Evolutionary conservation across 2,329 filamentous ascomycete genomes (phyloP).

Genomic region (Monilinia vaccinii-corymbosi): DNA sequence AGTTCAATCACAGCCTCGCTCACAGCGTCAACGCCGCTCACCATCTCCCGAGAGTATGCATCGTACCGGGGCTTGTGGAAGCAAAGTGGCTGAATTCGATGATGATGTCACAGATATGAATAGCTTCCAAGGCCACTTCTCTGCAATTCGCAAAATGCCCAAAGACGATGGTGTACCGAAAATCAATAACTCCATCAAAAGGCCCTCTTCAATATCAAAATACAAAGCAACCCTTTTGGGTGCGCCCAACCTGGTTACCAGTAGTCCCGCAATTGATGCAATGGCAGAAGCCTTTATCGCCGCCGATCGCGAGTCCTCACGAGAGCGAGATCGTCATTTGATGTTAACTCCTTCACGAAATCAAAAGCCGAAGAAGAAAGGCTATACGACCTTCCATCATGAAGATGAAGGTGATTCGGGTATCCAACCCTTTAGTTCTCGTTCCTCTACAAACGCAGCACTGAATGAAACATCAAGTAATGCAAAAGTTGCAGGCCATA

Average conservation of each 20-base stretch:
- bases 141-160: not conserved
- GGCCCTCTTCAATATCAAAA: slow-evolving; percentile 13
- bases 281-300: slow-evolving; percentile 42
- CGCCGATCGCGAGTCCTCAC: slow-evolving; percentile 32
- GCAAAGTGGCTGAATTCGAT: slow-evolving; percentile 14
- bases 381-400: not conserved
- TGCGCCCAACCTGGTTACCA: slow-evolving; percentile 7
- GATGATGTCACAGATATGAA: slow-evolving; percentile 12
- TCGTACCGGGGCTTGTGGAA: not conserved
- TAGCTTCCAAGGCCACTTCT: slow-evolving; percentile 19
- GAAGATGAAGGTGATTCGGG: not conserved
- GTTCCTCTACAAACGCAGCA: slow-evolving; percentile 17
- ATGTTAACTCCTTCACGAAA: slow-evolving; percentile 23
- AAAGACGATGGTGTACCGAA: slow-evolving; percentile 10
- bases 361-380: not conserved
- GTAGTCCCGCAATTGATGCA: slow-evolving; percentile 36
- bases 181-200: slow-evolving; percentile 11
- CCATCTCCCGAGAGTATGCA: slow-evolving; percentile 16
- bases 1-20: not conserved
- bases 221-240: slow-evolving; percentile 16
- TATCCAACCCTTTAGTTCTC: not conserved
- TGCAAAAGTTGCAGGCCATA: not conserved
- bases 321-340: slow-evolving; percentile 10
- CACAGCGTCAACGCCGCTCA: slow-evolving; percentile 10
- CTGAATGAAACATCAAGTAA: slow-evolving; percentile 31